Evolutionary conservation across 257 asterid species (phyloP), one percentile per base, ranked within the genome.

Genomic region (Ehretia macrophylla): DNA sequence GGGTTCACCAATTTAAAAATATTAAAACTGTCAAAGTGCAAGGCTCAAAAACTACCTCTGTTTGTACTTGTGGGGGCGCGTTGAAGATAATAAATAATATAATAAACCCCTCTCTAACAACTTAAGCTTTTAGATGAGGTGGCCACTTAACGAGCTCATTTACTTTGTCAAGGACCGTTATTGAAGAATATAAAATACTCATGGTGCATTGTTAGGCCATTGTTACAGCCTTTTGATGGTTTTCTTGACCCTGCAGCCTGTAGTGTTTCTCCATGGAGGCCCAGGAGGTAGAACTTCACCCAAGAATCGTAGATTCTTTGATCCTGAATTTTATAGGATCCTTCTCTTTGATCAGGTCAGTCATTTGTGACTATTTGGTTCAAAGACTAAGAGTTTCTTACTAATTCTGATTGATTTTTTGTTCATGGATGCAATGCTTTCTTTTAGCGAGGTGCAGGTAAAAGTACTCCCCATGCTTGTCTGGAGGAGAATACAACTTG

Each of bases 251-350:
- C 66, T 75, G 69, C 94, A 89, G 97, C 95, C 97, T 8, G 95
- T 83, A 60, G 74, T 88, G 72, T 92, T 92, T 72, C 87, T 92
- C 59, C 99, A 88, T 76, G 99, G 99, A 70, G 97, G 99, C 50
- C 99, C 99, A 50, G 99, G 99, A 39, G 99, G 96, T 10, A 95
- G 99, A 67, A 92, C 99, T 67, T 86, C 97, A 57, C 93, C 97
- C 55, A 78, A 65, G 63, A 88, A 92, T 78, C 84, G 99, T 62
- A 78, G 86, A 69, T 88, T 88, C 77, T 88, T 92, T 65, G 99
- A 92, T 77, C 97, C 99, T 35, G 64, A 55, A 22, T 88, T 81
- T 71, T 89, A 88, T 53, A 75, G 85, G 78, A 92, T 92, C 56
- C 68, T 92, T 71, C 80, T 92, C 62, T 84, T 92, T 60, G 97